A percentile compares a stretch with the other conserved stretches of the same genome.
phyloP scores from a whole-genome alignment of 2,329 filamentous ascomycete species.

The Pyrenochaeta sp. region DNA sequence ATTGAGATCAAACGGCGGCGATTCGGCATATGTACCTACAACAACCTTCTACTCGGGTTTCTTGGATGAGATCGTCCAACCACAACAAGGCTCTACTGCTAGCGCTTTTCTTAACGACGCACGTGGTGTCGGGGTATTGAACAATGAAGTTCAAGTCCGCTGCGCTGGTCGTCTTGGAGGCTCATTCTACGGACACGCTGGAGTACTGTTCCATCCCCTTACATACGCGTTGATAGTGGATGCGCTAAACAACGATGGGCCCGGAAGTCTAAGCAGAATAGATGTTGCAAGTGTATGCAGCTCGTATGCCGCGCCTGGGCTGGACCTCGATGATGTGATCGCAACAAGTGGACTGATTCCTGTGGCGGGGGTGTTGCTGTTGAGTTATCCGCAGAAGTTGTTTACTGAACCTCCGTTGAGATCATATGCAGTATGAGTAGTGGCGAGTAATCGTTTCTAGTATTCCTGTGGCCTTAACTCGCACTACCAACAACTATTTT shows the following conservation, averaged over 20 bases:
- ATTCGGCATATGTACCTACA: conserved; percentile 64
- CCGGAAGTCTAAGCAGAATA: conserved; percentile 52
- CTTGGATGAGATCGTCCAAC: conserved; percentile 63
- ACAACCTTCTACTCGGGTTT: conserved; percentile 61
- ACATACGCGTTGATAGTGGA: conserved; percentile 57
- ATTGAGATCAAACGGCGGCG: conserved; percentile 56
- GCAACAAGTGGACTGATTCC: conserved; percentile 55
- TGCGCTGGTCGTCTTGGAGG: conserved; percentile 55
- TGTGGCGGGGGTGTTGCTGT: conserved; percentile 47
- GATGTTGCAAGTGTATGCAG: conserved; percentile 53
- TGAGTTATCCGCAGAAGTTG: conserved; percentile 39
- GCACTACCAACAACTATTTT: too few species aligned
- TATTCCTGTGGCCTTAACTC: too few species aligned
- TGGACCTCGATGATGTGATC: conserved; percentile 57
- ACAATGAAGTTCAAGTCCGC: conserved; percentile 58
- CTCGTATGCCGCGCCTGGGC: conserved; percentile 46
- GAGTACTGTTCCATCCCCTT: conserved; percentile 60
- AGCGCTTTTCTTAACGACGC: conserved; percentile 58
- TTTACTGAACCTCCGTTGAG: conserved; percentile 53
- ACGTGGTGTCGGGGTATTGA: conserved; percentile 58
- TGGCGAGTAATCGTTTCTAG: too few species aligned
- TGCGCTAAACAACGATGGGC: conserved; percentile 59
- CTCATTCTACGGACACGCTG: conserved; percentile 60
- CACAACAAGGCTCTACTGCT: conserved; percentile 56
- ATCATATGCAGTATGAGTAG: conserved; percentile 45